Percentiles rank a stretch among this genome's conserved stretches.
Conservation (phyloP, 345 rosid species). For the Corchorus capsularis region DNA sequence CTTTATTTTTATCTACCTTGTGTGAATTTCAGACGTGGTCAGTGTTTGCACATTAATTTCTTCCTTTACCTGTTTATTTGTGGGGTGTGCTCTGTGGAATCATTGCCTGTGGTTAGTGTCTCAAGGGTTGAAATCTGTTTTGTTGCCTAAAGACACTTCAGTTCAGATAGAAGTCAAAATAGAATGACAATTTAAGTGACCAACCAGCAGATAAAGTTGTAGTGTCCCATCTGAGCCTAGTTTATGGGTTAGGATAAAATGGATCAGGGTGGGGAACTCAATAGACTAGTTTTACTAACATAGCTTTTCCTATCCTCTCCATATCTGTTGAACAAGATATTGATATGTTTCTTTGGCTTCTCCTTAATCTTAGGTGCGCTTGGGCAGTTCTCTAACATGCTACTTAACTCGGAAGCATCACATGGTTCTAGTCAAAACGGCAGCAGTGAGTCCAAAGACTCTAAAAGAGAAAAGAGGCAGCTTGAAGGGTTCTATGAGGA, state of each 20-base stretch:
- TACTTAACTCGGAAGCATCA: constrained; percentile 48
- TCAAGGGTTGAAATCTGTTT: neutral
- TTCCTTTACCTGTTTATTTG: neutral
- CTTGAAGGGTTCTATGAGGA: constrained; percentile 76
- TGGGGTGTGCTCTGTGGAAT: neutral
- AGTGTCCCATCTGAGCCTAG: constrained; percentile 21
- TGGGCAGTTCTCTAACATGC: constrained; percentile 54
- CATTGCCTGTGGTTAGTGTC: neutral
- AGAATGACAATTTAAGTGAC: constrained; percentile 19
- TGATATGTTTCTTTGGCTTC: constrained; percentile 29
- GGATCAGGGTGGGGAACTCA: constrained; percentile 16
- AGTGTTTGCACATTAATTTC: neutral
- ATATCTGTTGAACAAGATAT: constrained; percentile 17
- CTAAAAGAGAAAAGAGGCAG: constrained; percentile 43
- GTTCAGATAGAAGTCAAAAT: neutral
- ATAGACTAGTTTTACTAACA: constrained; percentile 5
- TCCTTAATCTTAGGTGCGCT: constrained; percentile 51
- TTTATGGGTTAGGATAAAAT: constrained; percentile 11
- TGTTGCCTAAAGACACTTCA: neutral
- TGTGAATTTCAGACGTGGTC: neutral
- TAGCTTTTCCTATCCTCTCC: neutral
- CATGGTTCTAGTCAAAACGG: constrained; percentile 35
- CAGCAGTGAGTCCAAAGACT: constrained; percentile 33
- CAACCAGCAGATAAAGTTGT: constrained; percentile 19
- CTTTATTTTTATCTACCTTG: constrained; percentile 9